phyloP scores from a whole-genome alignment of 2,329 filamentous ascomycete genomes.

The Penicillium sp. region DNA sequence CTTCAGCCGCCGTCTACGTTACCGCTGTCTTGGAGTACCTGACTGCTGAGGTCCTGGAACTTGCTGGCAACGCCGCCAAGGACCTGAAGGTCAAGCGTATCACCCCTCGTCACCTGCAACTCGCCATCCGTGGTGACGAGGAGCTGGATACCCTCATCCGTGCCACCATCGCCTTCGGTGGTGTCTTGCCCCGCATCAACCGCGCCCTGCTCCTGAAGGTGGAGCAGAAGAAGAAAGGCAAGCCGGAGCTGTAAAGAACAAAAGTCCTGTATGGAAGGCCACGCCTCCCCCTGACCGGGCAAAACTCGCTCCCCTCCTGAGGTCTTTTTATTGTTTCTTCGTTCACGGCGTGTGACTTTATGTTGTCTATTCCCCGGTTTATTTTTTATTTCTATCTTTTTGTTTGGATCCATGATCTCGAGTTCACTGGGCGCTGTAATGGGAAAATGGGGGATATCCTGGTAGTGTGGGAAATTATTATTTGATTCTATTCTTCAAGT shows the following conservation, averaged over 20 bases:
- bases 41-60: constrained; percentile 94
- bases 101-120: constrained; percentile 93
- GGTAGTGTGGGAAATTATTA: constrained; percentile 34
- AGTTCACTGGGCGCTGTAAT: constrained; percentile 42
- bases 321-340: constrained; percentile 11
- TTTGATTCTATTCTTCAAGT: constrained; percentile 4
- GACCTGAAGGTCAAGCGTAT: constrained; percentile 99
- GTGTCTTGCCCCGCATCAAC: constrained; percentile 98
- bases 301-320: constrained; percentile 4
- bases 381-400: constrained; percentile 15
- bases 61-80: constrained; percentile 98
- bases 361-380: constrained; percentile 29
- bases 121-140: constrained; percentile 97
- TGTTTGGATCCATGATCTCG: constrained; percentile 25
- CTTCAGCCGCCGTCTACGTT: constrained; percentile 84
- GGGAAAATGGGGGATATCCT: constrained; percentile 39
- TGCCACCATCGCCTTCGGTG: constrained; percentile 96
- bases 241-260: constrained; percentile 42
- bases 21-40: constrained; percentile 98
- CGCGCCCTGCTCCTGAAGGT: constrained; percentile 93
- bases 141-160: constrained; percentile 96
- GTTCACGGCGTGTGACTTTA: constrained; percentile 28
- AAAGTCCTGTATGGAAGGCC: not conserved
- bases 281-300: constrained; percentile 4
- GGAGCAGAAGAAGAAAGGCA: constrained; percentile 93